Percentiles rank a stretch among this genome's conserved stretches.
Evolutionary conservation across 2,329 filamentous ascomycete species (phyloP).

Genomic region (Colletotrichum cuscutae): DNA sequence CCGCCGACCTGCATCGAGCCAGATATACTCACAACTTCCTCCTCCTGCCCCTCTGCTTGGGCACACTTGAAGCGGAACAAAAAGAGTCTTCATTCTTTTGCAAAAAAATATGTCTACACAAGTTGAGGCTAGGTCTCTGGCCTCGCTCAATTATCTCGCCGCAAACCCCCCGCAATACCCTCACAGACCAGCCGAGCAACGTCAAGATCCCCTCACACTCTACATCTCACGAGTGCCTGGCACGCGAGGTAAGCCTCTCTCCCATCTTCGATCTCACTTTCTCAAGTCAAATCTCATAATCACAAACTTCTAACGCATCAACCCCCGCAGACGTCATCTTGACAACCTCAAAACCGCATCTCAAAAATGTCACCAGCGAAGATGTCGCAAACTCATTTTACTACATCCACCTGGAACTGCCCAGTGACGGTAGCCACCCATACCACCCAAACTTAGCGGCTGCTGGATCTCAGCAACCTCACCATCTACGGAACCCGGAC

Average conservation of each 20-base stretch:
- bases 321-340: constrained; percentile 81
- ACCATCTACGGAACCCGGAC: constrained; percentile 40
- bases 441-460: constrained; percentile 38
- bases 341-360: constrained; percentile 87
- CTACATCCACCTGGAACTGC: constrained; percentile 83
- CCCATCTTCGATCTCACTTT: constrained; percentile 37
- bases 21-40: constrained; percentile 4
- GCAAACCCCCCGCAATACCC: constrained; percentile 89
- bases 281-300: constrained; percentile 33
- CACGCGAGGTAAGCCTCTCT: constrained; percentile 73
- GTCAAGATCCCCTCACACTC: constrained; percentile 78
- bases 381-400: constrained; percentile 91
- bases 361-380: constrained; percentile 87
- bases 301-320: constrained; percentile 27
- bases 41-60: not conserved
- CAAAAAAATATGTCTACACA: constrained; percentile 44
- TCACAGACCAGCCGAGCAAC: constrained; percentile 76
- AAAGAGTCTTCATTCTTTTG: not conserved
- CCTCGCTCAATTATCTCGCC: constrained; percentile 81
- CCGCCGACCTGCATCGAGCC: not conserved
- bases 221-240: constrained; percentile 96
- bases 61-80: not conserved
- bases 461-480: constrained; percentile 39
- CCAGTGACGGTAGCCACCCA: constrained; percentile 55
- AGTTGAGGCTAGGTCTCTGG: constrained; percentile 86